Conservation (phyloP, 257 asterid species). For the Gentiana dahurica region DNA sequence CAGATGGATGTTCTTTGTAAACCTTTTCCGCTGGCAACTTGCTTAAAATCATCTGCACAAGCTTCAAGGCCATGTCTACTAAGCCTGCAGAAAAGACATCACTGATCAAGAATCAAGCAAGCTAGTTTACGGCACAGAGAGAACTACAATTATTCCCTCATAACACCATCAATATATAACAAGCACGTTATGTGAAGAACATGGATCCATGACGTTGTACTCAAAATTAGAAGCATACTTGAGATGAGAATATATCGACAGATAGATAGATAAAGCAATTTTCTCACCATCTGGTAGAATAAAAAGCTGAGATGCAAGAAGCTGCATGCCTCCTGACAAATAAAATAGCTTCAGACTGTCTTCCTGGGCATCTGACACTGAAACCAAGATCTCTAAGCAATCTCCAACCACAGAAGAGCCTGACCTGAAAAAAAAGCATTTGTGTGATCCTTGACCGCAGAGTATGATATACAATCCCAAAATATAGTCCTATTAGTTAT, state of each 20-base stretch:
- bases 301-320: slow-evolving; percentile 54
- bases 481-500: too few relatives aligned
- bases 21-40: slow-evolving; percentile 55
- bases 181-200: background rate
- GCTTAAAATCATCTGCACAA: slow-evolving; percentile 52
- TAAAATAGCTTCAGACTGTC: slow-evolving; percentile 41
- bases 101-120: slow-evolving; percentile 9
- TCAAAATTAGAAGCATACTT: background rate
- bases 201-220: background rate
- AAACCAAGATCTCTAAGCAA: slow-evolving; percentile 60
- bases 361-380: slow-evolving; percentile 52
- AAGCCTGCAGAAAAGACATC: slow-evolving; percentile 25
- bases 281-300: slow-evolving; percentile 53
- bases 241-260: background rate
- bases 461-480: too few relatives aligned
- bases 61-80: slow-evolving; percentile 58
- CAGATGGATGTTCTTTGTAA: slow-evolving; percentile 35
- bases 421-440: slow-evolving; percentile 32
- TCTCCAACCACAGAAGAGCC: slow-evolving; percentile 42
- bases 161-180: background rate
- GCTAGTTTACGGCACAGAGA: background rate
- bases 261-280: background rate
- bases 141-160: background rate
- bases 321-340: slow-evolving; percentile 52
- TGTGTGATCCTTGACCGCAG: too few relatives aligned